These are phyloP conservation scores for Stellera chamaejasme DNA, from an alignment of 345 rosid genomes.

Conservation along the genomic window DNA sequence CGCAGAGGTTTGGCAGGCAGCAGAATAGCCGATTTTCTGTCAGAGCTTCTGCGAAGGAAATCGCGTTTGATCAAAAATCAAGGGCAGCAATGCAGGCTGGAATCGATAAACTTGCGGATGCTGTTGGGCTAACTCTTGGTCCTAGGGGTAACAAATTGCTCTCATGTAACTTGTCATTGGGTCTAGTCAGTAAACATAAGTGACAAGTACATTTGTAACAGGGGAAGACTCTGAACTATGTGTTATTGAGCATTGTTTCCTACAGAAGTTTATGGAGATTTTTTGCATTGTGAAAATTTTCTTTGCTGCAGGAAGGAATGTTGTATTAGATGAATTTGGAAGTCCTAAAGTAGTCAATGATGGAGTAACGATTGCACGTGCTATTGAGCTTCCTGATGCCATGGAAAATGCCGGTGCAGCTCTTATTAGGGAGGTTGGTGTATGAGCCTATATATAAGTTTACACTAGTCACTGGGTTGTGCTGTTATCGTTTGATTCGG, in stretches of 20 bases:
- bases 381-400: conserved; percentile 83
- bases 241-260: neutral
- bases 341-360: conserved; percentile 98
- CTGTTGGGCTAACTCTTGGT: conserved; percentile 91
- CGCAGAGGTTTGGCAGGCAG: conserved; percentile 43
- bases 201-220: too few species aligned
- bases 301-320: conserved; percentile 69
- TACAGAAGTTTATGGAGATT: too few species aligned
- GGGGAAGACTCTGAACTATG: neutral
- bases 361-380: conserved; percentile 94
- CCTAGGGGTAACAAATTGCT: conserved; percentile 65
- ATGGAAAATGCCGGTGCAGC: conserved; percentile 99
- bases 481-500: neutral
- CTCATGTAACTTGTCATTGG: too few species aligned
- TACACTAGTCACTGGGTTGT: neutral
- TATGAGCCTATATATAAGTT: neutral
- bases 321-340: conserved; percentile 93
- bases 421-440: conserved; percentile 83
- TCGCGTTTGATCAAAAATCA: conserved; percentile 80
- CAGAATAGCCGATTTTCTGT: conserved; percentile 48
- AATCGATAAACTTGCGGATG: conserved; percentile 92
- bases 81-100: conserved; percentile 84
- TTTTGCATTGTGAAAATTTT: neutral
- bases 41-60: conserved; percentile 76
- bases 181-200: too few species aligned